Evolutionary conservation across 345 rosid species (phyloP), one percentile per base, ranked within the genome.

Genomic region (Pistacia integerrima): DNA sequence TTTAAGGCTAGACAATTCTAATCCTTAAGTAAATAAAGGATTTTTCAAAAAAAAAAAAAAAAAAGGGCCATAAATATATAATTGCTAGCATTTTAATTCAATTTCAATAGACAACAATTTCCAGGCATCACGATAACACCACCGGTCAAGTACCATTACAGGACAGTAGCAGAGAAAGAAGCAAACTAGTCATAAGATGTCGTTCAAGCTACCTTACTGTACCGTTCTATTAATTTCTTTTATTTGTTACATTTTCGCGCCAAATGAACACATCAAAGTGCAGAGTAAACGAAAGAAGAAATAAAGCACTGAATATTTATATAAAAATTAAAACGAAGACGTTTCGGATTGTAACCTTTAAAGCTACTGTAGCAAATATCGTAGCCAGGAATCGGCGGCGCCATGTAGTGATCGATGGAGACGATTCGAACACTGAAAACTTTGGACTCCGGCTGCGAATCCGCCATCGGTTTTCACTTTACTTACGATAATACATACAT

Each of bases 391-490:
- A 93, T 83, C 4, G 98, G 99, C 73, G 91, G 85, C 73, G 97
- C 87, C 97, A 90, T 90, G 85, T 89, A 93, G 79, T 90, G 87
- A 76, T 93, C 98, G 68, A 95, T 88, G 10, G 97, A 82, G 14
- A 94, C 97, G 54, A 93, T 93, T 65, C 98, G 91, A 41, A 91
- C 84, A 48, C 96, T 93, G 87, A 93, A 95, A 69, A 90, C 61
- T 62, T 69, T 82, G 56, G 91, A 80, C 75, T 62, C 67, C 69
- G 87, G 64, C 87, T 65, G 93, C 73, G 91, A 85, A 80, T 80
- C 82, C 73, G 77, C 82, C 87, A 91, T 90, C 6, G 58, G n/a
- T 6, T n/a, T 30, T 51, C n/a, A 4, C 11, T 74, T 64, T 64
- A 38, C n/a, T 64, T 54, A 74, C 62, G 8, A 64, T 35, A 11